Evolutionary conservation across 345 rosid genomes (phyloP), one percentile per base, ranked within the genome.

Genomic region (Salix arbutifolia): DNA sequence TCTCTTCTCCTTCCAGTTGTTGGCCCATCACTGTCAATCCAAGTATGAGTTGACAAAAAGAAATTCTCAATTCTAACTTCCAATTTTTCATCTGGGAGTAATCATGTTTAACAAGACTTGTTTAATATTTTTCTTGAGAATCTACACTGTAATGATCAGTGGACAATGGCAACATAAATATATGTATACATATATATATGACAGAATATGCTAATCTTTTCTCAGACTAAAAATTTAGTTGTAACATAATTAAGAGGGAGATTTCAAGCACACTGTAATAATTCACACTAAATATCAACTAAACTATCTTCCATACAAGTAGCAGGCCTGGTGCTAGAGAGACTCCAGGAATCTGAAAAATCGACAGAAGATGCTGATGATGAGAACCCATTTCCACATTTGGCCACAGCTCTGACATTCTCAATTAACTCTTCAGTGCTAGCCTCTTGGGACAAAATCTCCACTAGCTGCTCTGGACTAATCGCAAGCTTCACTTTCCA

Each of bases 401-500:
- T 94, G 14, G 92, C 97, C 2, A 88, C 94, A 4, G 95, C 88
- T 76, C 97, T 86, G 65, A 91, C 87, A 72, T 86, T 91, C 83
- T 90, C 95, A 31, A 92, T 84, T 77, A 92, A 79, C 85, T 94
- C 98, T 35, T 86, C 77, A 7, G 95, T 94, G 37, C 77, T 86
- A 18, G 75, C 76, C 64, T 88, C 95, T 66, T 91, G 89, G 3
- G 97, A 88, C 76, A 95, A 61, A 37, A 92, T 92, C 76, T 92
- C 80, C 85, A 84, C 26, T 71, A 95, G 78, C 84, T 88, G 92
- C 65, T 83, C 89, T 16, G 89, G 86, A 65, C 87, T 78, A n/a
- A 92, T 92, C 53, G 84, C 97, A 4, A 95, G 87, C 86, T 90
- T 93, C 84, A 95, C 99, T 81, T 90, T 92, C 97, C 99, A 94